Conservation (phyloP, 768 basidiomycete species). For the Amylocystis lapponica region DNA sequence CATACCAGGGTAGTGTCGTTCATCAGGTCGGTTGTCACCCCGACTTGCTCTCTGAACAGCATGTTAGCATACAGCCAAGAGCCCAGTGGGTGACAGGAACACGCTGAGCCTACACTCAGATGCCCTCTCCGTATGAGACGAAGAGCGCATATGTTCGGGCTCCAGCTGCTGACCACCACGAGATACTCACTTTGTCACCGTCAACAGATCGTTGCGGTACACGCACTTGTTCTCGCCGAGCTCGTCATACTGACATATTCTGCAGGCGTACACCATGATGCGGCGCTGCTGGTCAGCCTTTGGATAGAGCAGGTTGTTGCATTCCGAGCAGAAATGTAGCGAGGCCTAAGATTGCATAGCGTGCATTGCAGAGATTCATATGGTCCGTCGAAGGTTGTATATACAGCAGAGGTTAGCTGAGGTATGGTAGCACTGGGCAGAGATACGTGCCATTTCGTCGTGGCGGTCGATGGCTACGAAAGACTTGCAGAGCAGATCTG, state of each 20-base stretch:
- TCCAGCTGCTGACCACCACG: not conserved
- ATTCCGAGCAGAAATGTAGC: constrained; percentile 89
- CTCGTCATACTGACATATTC: constrained; percentile 86
- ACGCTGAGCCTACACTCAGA: no score
- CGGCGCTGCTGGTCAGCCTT: constrained; percentile 84
- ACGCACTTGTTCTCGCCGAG: constrained; percentile 84
- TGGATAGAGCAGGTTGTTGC: constrained; percentile 92
- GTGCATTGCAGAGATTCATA: no score
- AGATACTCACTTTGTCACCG: constrained; percentile 75
- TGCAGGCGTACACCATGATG: constrained; percentile 85
- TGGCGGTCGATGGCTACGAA: no score
- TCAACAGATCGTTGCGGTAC: constrained; percentile 89
- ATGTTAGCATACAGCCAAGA: no score
- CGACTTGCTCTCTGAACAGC: constrained; percentile 90
- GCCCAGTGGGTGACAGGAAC: no score
- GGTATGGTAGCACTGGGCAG: no score
- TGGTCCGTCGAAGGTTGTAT: no score
- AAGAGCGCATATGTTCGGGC: constrained; percentile 1
- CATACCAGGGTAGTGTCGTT: constrained; percentile 83
- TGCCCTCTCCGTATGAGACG: not conserved
- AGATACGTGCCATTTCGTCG: no score
- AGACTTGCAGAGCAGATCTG: no score
- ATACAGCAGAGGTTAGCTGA: no score
- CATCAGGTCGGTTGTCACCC: constrained; percentile 83
- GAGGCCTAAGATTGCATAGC: no score